Conservation (phyloP, 371 early-diverging fungal genomes). For the Mucor ambiguus region DNA sequence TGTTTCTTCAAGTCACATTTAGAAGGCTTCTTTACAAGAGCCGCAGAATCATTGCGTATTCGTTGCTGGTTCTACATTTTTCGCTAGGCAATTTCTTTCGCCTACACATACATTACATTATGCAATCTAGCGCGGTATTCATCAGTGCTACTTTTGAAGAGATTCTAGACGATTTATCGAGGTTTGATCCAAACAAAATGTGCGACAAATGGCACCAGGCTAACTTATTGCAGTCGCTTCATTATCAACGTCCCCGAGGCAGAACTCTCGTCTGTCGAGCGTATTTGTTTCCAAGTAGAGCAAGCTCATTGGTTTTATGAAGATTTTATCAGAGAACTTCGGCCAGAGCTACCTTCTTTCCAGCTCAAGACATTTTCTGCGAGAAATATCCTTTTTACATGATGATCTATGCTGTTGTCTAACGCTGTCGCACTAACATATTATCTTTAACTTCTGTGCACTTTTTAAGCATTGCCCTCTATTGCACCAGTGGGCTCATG, state of each 20-base stretch:
- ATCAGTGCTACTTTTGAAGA: conserved; percentile 73
- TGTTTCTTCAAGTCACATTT: not conserved
- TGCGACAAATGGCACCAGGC: not conserved
- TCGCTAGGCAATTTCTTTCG: not conserved
- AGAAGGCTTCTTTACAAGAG: not conserved
- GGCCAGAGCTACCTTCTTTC: conserved; percentile 76
- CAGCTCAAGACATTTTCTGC: conserved; percentile 84
- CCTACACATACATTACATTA: conserved; percentile 4
- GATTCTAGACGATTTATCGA: conserved; percentile 84
- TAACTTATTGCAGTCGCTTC: conserved; percentile 77
- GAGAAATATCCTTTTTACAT: conserved; percentile 61
- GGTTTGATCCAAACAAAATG: conserved; percentile 45
- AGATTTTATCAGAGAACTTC: conserved; percentile 92
- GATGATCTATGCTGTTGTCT: not conserved
- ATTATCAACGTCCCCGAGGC: conserved; percentile 96
- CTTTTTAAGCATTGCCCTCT: conserved; percentile 90
- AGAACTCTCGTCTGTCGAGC: conserved; percentile 87
- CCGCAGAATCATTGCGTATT: conserved; percentile 4
- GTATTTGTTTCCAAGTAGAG: conserved; percentile 99
- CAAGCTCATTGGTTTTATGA: conserved; percentile 99
- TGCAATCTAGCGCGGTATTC: conserved; percentile 58
- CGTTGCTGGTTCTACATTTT: not conserved
- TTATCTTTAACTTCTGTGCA: conserved; percentile 20
- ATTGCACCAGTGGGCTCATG: conserved; percentile 83
- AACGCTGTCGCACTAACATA: not conserved